These are phyloP conservation scores for Fusarium sp. DNA, from an alignment of 2,329 filamentous ascomycete species.

Conservation along the genomic window DNA sequence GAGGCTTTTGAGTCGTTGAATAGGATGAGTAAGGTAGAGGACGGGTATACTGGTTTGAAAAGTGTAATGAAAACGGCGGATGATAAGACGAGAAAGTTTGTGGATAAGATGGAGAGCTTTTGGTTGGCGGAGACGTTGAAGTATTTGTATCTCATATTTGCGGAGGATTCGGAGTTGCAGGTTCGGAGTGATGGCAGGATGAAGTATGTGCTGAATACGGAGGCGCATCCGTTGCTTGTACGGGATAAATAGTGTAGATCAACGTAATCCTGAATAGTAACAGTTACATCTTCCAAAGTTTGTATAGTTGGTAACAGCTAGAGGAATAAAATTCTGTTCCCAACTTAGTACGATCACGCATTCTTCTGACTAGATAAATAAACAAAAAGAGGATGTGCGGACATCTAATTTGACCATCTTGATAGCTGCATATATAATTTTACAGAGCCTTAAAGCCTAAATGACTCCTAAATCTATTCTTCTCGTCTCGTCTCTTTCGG, in stretches of 20 bases:
- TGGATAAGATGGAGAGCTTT: constrained; percentile 41
- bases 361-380: no score
- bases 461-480: no score
- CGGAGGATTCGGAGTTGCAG: constrained; percentile 29
- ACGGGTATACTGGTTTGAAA: constrained; percentile 7
- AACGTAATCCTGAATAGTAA: not conserved
- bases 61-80: constrained; percentile 18
- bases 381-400: no score
- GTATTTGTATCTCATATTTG: constrained; percentile 37
- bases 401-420: no score
- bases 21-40: constrained; percentile 11
- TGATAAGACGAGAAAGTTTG: not conserved
- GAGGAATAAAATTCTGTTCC: no score
- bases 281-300: no score
- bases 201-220: constrained; percentile 34
- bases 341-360: no score
- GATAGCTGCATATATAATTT: no score
- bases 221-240: constrained; percentile 26
- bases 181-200: constrained; percentile 28
- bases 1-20: constrained; percentile 22
- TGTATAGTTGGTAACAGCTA: no score
- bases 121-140: constrained; percentile 38
- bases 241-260: not conserved
- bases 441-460: no score
- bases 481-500: no score